A percentile compares a stretch with the other conserved stretches of the same genome.
phyloP scores from a whole-genome alignment of 2,329 filamentous ascomycete genomes.

The Claviceps paspali region DNA sequence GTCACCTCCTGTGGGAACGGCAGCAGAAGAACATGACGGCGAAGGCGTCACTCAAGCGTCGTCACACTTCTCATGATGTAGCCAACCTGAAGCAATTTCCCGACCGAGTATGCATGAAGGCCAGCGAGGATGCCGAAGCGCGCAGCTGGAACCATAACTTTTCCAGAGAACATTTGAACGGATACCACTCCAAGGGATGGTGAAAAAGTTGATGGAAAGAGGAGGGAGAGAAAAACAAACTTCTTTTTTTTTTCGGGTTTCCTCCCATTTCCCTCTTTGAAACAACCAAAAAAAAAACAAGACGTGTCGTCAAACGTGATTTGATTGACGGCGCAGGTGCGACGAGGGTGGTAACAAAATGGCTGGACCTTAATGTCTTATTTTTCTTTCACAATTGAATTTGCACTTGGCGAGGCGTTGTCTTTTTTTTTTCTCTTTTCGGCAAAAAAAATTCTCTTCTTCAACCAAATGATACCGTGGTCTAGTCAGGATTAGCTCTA shows the following conservation, averaged over 20 bases:
- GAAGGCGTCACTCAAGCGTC: constrained; percentile 75
- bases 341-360: background rate
- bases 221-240: too few relatives aligned
- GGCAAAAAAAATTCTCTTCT: too few relatives aligned
- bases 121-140: constrained; percentile 47
- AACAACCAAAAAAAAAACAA: too few relatives aligned
- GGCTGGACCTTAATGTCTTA: constrained; percentile 6
- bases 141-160: constrained; percentile 79
- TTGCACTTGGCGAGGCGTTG: constrained; percentile 7
- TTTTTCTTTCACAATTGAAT: constrained; percentile 7
- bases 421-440: background rate
- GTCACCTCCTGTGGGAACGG: constrained; percentile 86
- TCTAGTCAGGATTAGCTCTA: too few relatives aligned
- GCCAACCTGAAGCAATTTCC: constrained; percentile 76
- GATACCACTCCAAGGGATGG: constrained; percentile 30
- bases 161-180: constrained; percentile 51
- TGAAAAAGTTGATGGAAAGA: constrained; percentile 16
- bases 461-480: background rate
- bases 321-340: too few relatives aligned
- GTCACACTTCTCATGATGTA: constrained; percentile 82
- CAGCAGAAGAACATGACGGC: constrained; percentile 85
- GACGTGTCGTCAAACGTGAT: too few relatives aligned
- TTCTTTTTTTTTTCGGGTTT: background rate
- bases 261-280: too few relatives aligned
- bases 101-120: constrained; percentile 45